phyloP scores from a whole-genome alignment of 441 rosid genomes.

The Adansonia rubrostipa region DNA sequence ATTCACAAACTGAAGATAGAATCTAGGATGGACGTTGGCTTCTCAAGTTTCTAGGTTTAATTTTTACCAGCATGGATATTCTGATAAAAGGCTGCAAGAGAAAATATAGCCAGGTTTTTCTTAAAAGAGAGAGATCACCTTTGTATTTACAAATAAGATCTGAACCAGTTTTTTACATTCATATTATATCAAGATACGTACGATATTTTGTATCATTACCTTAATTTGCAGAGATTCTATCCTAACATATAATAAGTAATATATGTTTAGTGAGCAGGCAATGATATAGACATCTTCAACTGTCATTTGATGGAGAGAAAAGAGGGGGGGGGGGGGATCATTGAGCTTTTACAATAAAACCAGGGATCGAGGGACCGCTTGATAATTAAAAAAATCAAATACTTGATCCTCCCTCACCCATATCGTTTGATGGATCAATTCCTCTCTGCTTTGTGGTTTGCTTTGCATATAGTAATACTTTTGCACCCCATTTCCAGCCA shows the following conservation, averaged over 20 bases:
- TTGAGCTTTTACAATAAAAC: constrained; percentile 16
- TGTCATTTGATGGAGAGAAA: not conserved
- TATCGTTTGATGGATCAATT: not conserved
- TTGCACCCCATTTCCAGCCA: not conserved
- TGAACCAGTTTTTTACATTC: not conserved
- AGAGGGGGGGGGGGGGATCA: not conserved
- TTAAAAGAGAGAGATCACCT: not conserved
- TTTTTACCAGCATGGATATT: not conserved
- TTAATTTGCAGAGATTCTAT: not conserved
- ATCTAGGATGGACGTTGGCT: not conserved
- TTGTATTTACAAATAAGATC: not conserved
- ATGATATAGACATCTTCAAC: not conserved
- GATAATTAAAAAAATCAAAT: constrained; percentile 1
- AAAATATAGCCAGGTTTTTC: not conserved
- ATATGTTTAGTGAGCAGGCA: not conserved
- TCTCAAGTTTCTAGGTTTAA: not conserved
- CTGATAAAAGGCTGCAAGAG: not conserved
- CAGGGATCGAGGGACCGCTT: not conserved
- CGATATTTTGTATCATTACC: not conserved
- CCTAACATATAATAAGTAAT: not conserved
- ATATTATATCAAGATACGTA: not conserved
- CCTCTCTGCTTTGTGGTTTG: constrained; percentile 4
- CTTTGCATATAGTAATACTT: not conserved
- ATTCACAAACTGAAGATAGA: not conserved
- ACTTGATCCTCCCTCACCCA: not conserved